These are phyloP conservation scores for Areca catechu DNA, from an alignment of 176 grass and related monocot genomes.

Conservation along the genomic window DNA sequence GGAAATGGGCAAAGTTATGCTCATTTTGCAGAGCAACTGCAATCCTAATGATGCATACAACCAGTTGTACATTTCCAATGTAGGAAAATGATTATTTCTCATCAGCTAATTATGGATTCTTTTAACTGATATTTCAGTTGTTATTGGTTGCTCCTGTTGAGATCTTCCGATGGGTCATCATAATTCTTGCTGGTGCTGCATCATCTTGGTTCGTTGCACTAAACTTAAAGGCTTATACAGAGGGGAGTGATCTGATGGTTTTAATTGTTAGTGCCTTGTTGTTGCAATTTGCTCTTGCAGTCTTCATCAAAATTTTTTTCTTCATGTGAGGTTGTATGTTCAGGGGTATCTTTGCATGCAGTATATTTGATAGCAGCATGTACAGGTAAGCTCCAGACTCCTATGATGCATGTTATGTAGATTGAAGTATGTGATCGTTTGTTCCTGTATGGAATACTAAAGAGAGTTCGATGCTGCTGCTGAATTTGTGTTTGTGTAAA, in stretches of 20 bases:
- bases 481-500: too few relatives aligned
- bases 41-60: too few relatives aligned
- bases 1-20: too few relatives aligned
- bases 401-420: too few relatives aligned
- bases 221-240: conserved; percentile 66
- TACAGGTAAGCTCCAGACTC: too few relatives aligned
- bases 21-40: too few relatives aligned
- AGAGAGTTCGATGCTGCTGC: too few relatives aligned
- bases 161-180: conserved; percentile 81
- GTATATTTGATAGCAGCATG: too few relatives aligned
- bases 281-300: conserved; percentile 72
- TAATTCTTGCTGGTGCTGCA: conserved; percentile 47
- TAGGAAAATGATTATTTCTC: neutral
- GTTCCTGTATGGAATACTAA: too few relatives aligned
- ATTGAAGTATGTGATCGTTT: too few relatives aligned
- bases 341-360: too few relatives aligned
- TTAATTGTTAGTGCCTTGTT: conserved; percentile 52
- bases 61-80: too few relatives aligned
- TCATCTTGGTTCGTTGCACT: conserved; percentile 78
- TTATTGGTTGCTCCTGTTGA: conserved; percentile 77
- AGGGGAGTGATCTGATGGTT: conserved; percentile 57
- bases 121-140: conserved; percentile 37
- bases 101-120: neutral
- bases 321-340: conserved; percentile 48
- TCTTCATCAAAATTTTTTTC: conserved; percentile 97